Conservation (phyloP, 306 rosid genomes). For the Erythrophleum fordii region DNA sequence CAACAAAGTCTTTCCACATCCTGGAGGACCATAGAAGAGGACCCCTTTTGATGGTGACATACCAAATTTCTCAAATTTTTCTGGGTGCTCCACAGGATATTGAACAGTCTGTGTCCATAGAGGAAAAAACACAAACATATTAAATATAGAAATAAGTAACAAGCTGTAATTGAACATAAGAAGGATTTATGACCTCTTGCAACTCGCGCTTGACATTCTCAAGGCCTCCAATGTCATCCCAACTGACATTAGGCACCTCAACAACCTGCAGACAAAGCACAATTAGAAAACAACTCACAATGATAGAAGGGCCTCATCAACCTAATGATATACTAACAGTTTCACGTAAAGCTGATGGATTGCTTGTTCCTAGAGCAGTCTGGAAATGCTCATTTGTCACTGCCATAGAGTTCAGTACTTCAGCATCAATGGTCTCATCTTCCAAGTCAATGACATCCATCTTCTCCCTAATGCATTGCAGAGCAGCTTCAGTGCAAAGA, state of each 20-base stretch:
- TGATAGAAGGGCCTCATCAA: slow-evolving; percentile 5
- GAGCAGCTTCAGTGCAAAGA: slow-evolving; percentile 73
- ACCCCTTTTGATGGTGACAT: slow-evolving; percentile 69
- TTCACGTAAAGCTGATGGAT: slow-evolving; percentile 73
- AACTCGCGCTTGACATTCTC: slow-evolving; percentile 66
- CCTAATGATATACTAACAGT: slow-evolving; percentile 50
- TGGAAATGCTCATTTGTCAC: slow-evolving; percentile 71
- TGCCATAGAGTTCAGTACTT: slow-evolving; percentile 63
- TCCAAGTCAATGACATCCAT: slow-evolving; percentile 75
- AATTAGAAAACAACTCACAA: background rate
- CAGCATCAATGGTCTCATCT: slow-evolving; percentile 71
- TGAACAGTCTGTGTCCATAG: slow-evolving; percentile 55
- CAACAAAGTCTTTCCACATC: slow-evolving; percentile 60
- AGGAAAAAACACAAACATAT: slow-evolving; percentile 5
- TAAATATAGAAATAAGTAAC: background rate
- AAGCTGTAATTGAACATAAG: background rate
- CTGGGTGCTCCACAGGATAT: slow-evolving; percentile 69
- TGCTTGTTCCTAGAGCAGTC: slow-evolving; percentile 71
- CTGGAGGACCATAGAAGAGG: slow-evolving; percentile 65
- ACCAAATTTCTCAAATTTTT: slow-evolving; percentile 63
- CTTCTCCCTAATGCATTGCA: slow-evolving; percentile 74
- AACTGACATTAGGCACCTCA: slow-evolving; percentile 61
- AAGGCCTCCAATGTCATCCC: slow-evolving; percentile 68
- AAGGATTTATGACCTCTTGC: slow-evolving; percentile 51
- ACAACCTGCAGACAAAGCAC: slow-evolving; percentile 48